Evolutionary conservation across 129 eudicot species (phyloP).

Genomic region (Artemisia tridentata): DNA sequence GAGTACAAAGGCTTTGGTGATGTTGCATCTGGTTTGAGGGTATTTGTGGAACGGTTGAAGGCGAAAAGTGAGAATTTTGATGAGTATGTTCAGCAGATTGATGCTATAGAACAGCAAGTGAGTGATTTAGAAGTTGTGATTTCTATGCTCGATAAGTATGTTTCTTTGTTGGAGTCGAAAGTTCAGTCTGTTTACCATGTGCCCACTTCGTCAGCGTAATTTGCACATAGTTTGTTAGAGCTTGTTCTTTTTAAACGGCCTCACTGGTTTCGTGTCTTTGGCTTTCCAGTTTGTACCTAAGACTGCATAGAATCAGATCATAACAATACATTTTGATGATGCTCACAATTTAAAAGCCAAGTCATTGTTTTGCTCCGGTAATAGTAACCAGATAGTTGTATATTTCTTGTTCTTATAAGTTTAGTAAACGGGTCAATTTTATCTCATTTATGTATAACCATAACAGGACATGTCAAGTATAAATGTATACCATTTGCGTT

Average conservation of each 20-base stretch:
- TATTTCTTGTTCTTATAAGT: background rate
- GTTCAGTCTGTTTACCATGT: conserved; percentile 58
- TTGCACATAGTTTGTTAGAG: conserved; percentile 14
- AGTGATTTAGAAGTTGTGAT: conserved; percentile 87
- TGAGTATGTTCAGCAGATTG: conserved; percentile 65
- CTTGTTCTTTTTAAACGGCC: background rate
- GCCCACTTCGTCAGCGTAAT: conserved; percentile 47
- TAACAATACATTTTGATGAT: background rate
- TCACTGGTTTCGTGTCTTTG: background rate
- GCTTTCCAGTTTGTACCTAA: background rate
- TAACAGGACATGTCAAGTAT: background rate
- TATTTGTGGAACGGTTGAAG: conserved; percentile 83
- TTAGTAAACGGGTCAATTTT: background rate
- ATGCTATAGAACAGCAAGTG: conserved; percentile 81
- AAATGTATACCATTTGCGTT: background rate
- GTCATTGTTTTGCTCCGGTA: background rate
- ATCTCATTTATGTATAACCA: background rate
- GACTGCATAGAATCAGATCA: background rate
- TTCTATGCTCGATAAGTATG: conserved; percentile 81
- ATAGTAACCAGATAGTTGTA: background rate
- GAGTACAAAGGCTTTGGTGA: conserved; percentile 89
- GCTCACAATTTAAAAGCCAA: background rate
- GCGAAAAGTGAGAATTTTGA: conserved; percentile 69
- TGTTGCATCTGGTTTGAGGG: conserved; percentile 86
- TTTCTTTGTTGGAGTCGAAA: conserved; percentile 70